Base-by-base conservation (phyloP, 2,329 filamentous ascomycete species). In the Penicillium aurantiogriseum region DNA sequence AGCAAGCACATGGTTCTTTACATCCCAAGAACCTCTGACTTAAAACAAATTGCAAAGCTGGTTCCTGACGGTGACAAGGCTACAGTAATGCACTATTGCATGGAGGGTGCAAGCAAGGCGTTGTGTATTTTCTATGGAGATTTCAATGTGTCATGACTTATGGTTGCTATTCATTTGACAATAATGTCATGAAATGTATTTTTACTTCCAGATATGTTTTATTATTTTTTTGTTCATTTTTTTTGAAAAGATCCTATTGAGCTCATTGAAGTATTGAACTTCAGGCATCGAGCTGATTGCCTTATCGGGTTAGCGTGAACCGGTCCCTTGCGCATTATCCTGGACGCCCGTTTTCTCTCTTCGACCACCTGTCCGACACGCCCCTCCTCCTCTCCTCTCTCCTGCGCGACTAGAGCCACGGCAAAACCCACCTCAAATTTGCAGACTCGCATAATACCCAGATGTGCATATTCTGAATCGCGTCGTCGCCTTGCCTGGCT, bases 31-130 rank as follows among this genome's bases (percentile, higher is more conserved):
- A 94, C 88, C 1, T 93, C 91, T 60, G 87, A 96, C 72, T 72
- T 96, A 51, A 83, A 86, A 50, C 92, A 96, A 74, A 81, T 96
- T 60, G 89, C 90, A 4, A 81, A 76, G 2, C 76, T 76, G 11
- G 76, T 77, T 2, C 69, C 75, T 3, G 73, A 77, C 5, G 78
- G 74, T 2, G 70, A 78, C 55, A 89, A 88, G 75, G 80, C 91
- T 19, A 85, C 88, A 44, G 87, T 93, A 27, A 85, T 90, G 48
- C 94, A 99, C 77, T 97, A 97, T 72, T 96, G 92, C 70, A 90
- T 96, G 78, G 83, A 89, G 66, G 91, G 92, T 13, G 90, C 90
- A 7, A 97, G 92, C 74, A 97, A 97, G 76, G 84, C 84, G 23
- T 70, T 87, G 29, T 86, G 84, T 72, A 79, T 82, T 23, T 87